Percentiles rank a stretch among this genome's conserved stretches.
Conservation (phyloP, 83 land plant genomes). For the Larix sibirica region DNA sequence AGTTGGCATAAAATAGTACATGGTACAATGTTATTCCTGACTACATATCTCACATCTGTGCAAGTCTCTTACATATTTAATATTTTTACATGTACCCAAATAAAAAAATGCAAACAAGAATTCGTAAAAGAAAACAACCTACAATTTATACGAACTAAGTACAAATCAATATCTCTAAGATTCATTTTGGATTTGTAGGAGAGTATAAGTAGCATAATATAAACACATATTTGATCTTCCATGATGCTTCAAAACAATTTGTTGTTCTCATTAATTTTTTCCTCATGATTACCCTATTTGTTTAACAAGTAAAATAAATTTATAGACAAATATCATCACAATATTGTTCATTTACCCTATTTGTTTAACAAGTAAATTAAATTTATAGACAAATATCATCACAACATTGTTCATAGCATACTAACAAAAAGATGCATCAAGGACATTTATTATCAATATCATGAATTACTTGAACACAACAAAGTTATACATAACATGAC, state of each 20-base stretch:
- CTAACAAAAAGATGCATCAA: no score
- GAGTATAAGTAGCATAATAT: not conserved
- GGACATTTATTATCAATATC: no score
- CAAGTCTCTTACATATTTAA: not conserved
- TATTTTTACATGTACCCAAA: not conserved
- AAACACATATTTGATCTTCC: not conserved
- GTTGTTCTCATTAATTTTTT: no score
- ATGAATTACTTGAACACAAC: no score
- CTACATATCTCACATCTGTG: not conserved
- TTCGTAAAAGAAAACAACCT: not conserved
- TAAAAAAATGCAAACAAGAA: not conserved
- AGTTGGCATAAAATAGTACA: constrained; percentile 43
- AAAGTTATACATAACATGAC: no score
- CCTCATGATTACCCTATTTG: no score
- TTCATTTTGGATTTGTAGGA: not conserved
- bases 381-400: no score
- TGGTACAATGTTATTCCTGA: not conserved
- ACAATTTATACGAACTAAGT: not conserved
- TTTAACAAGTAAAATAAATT: no score
- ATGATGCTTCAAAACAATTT: not conserved
- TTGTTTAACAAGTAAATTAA: no score
- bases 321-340: no score
- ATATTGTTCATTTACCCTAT: no score
- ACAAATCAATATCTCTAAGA: not conserved
- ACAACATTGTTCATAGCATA: no score